phyloP scores from a whole-genome alignment of 106 monocot species.

The Platanthera zijinensis region DNA sequence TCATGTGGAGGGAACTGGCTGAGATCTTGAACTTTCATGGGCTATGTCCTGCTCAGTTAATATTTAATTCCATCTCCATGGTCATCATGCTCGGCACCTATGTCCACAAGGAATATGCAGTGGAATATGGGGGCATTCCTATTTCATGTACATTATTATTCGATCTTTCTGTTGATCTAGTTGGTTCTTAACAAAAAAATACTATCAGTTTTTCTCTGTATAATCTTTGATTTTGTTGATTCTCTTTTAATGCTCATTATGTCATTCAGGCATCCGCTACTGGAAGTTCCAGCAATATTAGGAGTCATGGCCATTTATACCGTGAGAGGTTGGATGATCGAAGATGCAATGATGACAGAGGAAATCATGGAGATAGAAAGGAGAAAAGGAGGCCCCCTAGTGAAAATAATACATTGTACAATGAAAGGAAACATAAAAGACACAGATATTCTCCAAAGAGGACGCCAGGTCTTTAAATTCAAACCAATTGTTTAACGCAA shows the following conservation, averaged over 20 bases:
- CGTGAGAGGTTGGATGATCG: constrained; percentile 25
- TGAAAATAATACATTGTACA: constrained; percentile 16
- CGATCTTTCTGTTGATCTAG: background rate
- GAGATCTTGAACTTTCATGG: too few relatives aligned
- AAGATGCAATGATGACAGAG: constrained; percentile 30
- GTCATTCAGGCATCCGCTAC: constrained; percentile 20
- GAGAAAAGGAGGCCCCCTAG: constrained; percentile 27
- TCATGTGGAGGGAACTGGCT: too few relatives aligned
- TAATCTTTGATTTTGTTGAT: background rate
- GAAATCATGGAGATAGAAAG: constrained; percentile 21
- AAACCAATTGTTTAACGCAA: background rate
- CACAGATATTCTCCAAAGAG: constrained; percentile 33
- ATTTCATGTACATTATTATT: background rate
- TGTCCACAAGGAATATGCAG: too few relatives aligned
- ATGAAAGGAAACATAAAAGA: constrained; percentile 40
- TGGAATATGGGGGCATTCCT: too few relatives aligned
- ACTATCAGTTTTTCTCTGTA: background rate
- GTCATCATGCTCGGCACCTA: too few relatives aligned
- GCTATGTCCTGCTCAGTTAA: too few relatives aligned
- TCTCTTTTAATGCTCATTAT: background rate
- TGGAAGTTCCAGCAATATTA: constrained; percentile 27
- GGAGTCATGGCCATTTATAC: constrained; percentile 11
- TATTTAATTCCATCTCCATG: too few relatives aligned
- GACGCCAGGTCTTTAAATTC: constrained; percentile 35
- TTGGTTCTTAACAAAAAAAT: background rate